Base-by-base conservation (phyloP, 2,329 filamentous ascomycete genomes). In the Claviceps sp. region DNA sequence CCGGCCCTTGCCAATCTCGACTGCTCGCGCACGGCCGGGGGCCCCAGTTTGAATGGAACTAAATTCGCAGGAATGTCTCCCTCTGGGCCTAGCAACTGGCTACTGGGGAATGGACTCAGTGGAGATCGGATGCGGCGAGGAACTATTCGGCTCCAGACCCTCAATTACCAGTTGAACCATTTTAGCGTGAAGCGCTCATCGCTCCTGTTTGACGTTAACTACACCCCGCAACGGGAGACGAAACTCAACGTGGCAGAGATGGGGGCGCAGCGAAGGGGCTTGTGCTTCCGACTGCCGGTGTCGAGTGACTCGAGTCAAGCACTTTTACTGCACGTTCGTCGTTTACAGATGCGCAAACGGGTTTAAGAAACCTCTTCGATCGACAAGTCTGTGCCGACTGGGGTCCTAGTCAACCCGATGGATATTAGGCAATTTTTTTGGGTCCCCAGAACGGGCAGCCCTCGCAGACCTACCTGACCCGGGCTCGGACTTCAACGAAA, bases 21-120 rank as follows among this genome's bases (percentile, higher is more conserved):
- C 47, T 20, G 16, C 45, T 11, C 22, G 49, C 49, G 49, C 52
- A 51, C 52, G 52, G 49, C 13, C 52, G 39, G 20, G 44, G 40
- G 42, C 7, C n/a, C 51, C 51, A 50, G 23, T 23, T 20, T n/a
- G n/a, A 38, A 40, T 45, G 52, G 50, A 38, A 52, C 50, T 37
- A 42, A 46, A 48, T 44, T 54, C 52, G 52, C 50, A 52, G 52
- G 47, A 49, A 52, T 54, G 49, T 44, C 52, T 50, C n/a, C 14
- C 44, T 49, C 44, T 36, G 36, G 52, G 37, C n/a, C 22, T 45
- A 49, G 50, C 40, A 46, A 4, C 23, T 2, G 44, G 23, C 52
- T 47, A 49, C 49, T 42, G 34, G 36, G 26, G 16, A 26, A 16
- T 17, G 16, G 22, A 45, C 14, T 29, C 14, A 20, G 52, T 53